These are phyloP conservation scores for Coleophoma crateriformis DNA, from an alignment of 2,329 filamentous ascomycete genomes.

Conservation along the genomic window DNA sequence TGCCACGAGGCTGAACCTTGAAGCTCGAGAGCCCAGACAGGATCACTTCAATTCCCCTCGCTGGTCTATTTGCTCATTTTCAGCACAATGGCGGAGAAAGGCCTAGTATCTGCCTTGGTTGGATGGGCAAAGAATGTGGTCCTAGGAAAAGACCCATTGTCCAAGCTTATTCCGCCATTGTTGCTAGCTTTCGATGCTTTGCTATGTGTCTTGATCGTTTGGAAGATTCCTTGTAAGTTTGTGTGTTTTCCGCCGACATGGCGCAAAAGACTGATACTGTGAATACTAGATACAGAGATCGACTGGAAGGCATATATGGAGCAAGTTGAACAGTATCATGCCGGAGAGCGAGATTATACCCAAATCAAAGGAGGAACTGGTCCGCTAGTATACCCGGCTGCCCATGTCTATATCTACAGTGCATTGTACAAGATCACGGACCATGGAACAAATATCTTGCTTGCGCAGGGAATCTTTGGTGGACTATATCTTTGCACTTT, in stretches of 20 bases:
- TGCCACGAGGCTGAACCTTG: no score
- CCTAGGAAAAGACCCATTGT: constrained; percentile 19
- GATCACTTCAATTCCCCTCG: no score
- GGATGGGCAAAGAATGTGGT: constrained; percentile 17
- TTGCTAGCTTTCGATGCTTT: constrained; percentile 21
- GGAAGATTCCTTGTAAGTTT: constrained; percentile 21
- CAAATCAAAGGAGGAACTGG: constrained; percentile 84
- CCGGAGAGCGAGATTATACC: constrained; percentile 84
- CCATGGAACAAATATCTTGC: constrained; percentile 66
- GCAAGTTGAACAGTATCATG: constrained; percentile 73
- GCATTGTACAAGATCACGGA: constrained; percentile 73
- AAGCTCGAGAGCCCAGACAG: no score
- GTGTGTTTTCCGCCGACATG: background rate
- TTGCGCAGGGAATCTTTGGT: constrained; percentile 82
- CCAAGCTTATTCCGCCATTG: constrained; percentile 17
- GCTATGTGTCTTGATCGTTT: constrained; percentile 22
- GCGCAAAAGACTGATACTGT: background rate
- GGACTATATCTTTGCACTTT: constrained; percentile 73
- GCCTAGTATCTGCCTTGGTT: constrained; percentile 5
- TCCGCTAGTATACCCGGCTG: constrained; percentile 90
- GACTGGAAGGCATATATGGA: constrained; percentile 98
- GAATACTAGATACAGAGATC: constrained; percentile 78
- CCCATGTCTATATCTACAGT: constrained; percentile 88
- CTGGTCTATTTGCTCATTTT: no score
- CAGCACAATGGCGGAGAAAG: constrained; percentile 4